Evolutionary conservation across 1,284 basidiomycete species (phyloP).

Genomic region (Tilletia caries): DNA sequence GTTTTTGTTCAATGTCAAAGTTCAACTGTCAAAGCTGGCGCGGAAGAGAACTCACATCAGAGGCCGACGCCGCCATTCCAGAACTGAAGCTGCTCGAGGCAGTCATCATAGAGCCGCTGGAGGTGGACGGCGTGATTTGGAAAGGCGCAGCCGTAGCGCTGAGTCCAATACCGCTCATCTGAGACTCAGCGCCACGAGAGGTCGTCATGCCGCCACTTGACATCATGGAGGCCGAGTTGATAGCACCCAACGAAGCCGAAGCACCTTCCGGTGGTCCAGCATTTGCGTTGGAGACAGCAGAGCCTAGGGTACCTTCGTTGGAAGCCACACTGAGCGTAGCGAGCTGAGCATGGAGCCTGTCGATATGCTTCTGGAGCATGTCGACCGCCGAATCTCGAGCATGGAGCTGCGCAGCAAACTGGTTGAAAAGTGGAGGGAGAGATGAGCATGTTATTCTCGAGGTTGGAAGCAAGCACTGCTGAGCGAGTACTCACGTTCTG

Average conservation of each 20-base stretch:
- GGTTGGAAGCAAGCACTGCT: no score
- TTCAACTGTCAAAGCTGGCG: not conserved
- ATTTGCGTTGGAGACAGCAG: no score
- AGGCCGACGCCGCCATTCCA: not conserved
- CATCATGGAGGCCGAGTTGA: no score
- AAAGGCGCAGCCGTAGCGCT: not conserved
- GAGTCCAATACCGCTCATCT: not conserved
- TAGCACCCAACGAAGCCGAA: no score
- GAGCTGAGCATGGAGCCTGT: slow-evolving; percentile 1
- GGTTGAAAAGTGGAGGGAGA: not conserved
- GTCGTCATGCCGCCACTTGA: no score
- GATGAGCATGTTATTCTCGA: no score
- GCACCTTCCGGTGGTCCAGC: no score
- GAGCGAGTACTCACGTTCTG: not conserved
- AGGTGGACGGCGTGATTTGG: not conserved
- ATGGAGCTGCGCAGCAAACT: slow-evolving; percentile 6
- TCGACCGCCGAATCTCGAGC: slow-evolving; percentile 3
- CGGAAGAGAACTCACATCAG: not conserved
- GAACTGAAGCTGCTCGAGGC: not conserved
- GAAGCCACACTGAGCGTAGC: not conserved
- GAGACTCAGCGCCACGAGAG: no score
- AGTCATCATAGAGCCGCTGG: not conserved
- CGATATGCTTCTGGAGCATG: not conserved
- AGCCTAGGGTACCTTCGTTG: no score
- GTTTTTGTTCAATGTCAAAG: not conserved